Base-by-base conservation (phyloP, 768 basidiomycete species). In the Cubamyces lactineus region DNA sequence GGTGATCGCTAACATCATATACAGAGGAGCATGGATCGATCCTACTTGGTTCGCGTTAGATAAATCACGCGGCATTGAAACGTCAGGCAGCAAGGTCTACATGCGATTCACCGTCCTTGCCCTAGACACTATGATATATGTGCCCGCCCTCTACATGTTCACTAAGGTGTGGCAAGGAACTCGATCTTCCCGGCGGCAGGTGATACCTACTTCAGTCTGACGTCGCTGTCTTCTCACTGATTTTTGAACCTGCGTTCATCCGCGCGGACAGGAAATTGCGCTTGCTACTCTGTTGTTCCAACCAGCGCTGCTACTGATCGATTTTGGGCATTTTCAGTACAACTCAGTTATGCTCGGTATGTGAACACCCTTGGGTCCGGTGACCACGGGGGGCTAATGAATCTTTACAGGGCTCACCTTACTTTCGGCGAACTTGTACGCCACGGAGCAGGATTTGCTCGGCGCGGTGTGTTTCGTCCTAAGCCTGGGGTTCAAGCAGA, bases 281-380 rank as follows among this genome's bases (percentile, higher is more conserved):
- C 72, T 94, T 5, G 66, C 92, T 23, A 86, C 84, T 3, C 76
- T 96, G 12, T 76, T 96, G 16, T 80, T 95, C 15, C 92, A 95
- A 69, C 96, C 96, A 2, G 86, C 90, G 0, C 76, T 97, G 34
- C 76, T 94, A 9, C 77, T 97, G 19, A 82, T 96, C 55, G 96
- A 97, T 75, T 91, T 88, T 71, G 94, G 96, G 0, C 95, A 98
- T 72, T 96, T 96, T 69, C 95, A 98, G 75, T 97, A 94, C 73
- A 98, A 97, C 71, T 90, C 91, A 2, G 84, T 96, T 65, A 95
- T 96, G 92, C 86, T 98, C 50, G 96, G 91, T 84, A 69, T 77
- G 77, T 7, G 6, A 7, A 23, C 15, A 11, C 12, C 3, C 39
- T n/a, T n/a, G n/a, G n/a, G 38, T 3, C 19, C 1, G 21, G 28